Conservation (phyloP, 352 stramenopile genomes). For the Pythium diclinum region DNA sequence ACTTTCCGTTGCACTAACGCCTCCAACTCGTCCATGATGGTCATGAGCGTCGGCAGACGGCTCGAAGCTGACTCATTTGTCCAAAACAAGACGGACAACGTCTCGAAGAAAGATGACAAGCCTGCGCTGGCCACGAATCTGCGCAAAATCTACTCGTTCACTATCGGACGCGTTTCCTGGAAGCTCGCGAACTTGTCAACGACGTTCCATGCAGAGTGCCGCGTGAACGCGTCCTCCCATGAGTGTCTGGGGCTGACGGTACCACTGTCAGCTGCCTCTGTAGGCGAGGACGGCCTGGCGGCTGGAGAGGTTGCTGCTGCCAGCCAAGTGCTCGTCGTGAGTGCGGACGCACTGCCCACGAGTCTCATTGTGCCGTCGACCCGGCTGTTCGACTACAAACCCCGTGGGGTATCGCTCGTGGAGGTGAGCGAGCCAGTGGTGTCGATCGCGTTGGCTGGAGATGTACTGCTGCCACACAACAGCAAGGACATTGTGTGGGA, state of each 20-base stretch:
- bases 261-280: not conserved
- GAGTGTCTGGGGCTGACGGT: constrained; percentile 2
- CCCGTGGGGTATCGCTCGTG: not conserved
- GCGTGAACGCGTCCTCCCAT: not conserved
- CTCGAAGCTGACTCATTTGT: constrained; percentile 6
- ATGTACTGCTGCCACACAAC: not conserved
- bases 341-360: not conserved
- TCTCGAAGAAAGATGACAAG: not conserved
- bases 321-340: constrained; percentile 2
- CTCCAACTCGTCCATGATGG: not conserved
- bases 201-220: constrained; percentile 18
- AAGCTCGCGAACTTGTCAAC: constrained; percentile 11
- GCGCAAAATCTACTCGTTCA: constrained; percentile 29
- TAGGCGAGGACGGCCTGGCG: not conserved
- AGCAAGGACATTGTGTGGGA: not conserved
- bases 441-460: not conserved
- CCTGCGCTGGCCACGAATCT: constrained; percentile 16
- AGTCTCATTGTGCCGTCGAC: not conserved
- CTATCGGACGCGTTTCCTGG: constrained; percentile 24
- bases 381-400: not conserved
- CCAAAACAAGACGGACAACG: constrained; percentile 3
- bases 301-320: not conserved
- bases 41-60: constrained; percentile 14
- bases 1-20: not conserved
- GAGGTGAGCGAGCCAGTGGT: not conserved